These are phyloP conservation scores for Claviceps pusilla DNA, from an alignment of 2,329 filamentous ascomycete genomes.

Conservation along the genomic window DNA sequence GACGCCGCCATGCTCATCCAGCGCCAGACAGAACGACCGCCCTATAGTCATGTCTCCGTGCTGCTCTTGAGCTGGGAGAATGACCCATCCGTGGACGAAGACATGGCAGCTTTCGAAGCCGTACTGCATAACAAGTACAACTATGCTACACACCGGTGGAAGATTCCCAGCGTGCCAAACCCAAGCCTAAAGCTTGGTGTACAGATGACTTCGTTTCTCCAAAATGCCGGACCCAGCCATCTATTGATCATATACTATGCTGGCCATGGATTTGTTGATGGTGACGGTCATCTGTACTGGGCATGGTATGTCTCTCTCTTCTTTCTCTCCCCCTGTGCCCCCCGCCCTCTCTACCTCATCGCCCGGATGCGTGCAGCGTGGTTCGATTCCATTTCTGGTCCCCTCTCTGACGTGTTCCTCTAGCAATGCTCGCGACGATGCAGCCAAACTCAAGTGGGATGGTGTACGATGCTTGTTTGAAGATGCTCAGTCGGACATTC, in stretches of 20 bases:
- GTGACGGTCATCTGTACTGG: constrained; percentile 50
- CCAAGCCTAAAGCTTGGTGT: constrained; percentile 47
- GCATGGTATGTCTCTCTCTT: constrained; percentile 36
- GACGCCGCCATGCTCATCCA: constrained; percentile 55
- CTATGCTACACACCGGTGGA: constrained; percentile 45
- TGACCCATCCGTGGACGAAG: constrained; percentile 36
- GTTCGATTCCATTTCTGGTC: constrained; percentile 19
- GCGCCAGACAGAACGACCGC: constrained; percentile 42
- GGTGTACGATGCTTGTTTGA: constrained; percentile 48
- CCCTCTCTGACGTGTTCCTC: constrained; percentile 6
- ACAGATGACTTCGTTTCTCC: constrained; percentile 44
- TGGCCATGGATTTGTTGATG: constrained; percentile 42
- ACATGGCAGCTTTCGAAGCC: constrained; percentile 39
- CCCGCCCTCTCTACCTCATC: constrained; percentile 12
- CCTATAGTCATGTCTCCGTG: constrained; percentile 44
- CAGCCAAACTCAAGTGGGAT: constrained; percentile 48
- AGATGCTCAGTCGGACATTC: constrained; percentile 46
- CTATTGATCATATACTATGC: constrained; percentile 51
- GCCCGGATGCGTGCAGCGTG: not conserved
- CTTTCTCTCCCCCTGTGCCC: too few species aligned
- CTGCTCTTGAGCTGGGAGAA: constrained; percentile 49
- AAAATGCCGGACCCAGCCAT: constrained; percentile 41
- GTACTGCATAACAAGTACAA: constrained; percentile 45
- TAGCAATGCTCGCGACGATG: constrained; percentile 42
- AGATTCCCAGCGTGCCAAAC: constrained; percentile 44